Evolutionary conservation across 176 grass and related monocot species (phyloP).

Genomic region (Thalia dealbata): DNA sequence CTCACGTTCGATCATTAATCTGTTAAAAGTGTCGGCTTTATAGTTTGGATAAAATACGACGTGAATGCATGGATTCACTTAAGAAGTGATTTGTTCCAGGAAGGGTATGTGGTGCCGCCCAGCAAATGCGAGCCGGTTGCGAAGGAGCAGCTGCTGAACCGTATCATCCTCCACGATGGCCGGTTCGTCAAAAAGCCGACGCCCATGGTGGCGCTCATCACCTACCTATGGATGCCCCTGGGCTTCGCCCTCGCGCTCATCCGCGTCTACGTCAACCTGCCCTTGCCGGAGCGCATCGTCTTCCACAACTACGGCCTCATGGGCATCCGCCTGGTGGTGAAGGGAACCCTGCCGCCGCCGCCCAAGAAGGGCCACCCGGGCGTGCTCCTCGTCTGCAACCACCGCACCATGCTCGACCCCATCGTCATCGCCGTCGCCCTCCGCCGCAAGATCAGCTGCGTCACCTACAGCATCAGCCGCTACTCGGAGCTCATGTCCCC

Average conservation of each 20-base stretch:
- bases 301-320: slow-evolving; percentile 94
- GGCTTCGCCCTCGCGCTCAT: slow-evolving; percentile 69
- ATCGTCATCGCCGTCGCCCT: slow-evolving; percentile 86
- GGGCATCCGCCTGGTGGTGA: slow-evolving; percentile 91
- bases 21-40: too few species aligned
- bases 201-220: slow-evolving; percentile 68
- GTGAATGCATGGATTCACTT: too few species aligned
- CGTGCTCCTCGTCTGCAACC: slow-evolving; percentile 97
- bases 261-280: slow-evolving; percentile 88
- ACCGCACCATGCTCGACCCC: slow-evolving; percentile 92
- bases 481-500: slow-evolving; percentile 96
- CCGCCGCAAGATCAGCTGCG: slow-evolving; percentile 93
- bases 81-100: background rate
- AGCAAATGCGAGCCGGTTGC: slow-evolving; percentile 24
- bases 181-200: slow-evolving; percentile 65
- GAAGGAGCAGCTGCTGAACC: slow-evolving; percentile 58
- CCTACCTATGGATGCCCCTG: slow-evolving; percentile 89
- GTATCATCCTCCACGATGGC: slow-evolving; percentile 81
- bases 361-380: slow-evolving; percentile 94
- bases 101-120: background rate
- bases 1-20: too few species aligned
- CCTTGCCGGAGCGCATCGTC: slow-evolving; percentile 84
- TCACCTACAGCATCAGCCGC: slow-evolving; percentile 98
- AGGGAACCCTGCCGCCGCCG: slow-evolving; percentile 63
- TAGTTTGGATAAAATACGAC: too few species aligned